phyloP scores from a whole-genome alignment of 2,329 filamentous ascomycete species.

The Torrubiellomyces zombiae region DNA sequence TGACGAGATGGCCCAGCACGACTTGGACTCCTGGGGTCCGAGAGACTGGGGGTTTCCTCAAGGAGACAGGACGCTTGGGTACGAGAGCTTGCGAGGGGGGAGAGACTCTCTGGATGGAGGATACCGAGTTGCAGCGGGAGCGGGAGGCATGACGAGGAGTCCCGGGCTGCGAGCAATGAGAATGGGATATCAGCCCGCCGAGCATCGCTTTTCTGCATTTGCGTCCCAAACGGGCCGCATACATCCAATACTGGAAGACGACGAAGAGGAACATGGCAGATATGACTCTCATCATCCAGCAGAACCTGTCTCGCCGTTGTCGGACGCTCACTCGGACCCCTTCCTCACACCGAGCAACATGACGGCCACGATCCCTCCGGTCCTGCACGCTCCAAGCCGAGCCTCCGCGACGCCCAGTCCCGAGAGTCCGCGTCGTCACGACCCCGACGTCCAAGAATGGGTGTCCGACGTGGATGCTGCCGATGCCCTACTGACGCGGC shows the following conservation, averaged over 20 bases:
- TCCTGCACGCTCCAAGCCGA: constrained; percentile 14
- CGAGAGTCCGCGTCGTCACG: constrained; percentile 18
- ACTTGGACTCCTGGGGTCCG: constrained; percentile 4
- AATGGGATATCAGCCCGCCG: constrained; percentile 16
- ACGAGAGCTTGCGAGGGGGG: constrained; percentile 28
- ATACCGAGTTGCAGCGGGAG: too few relatives aligned
- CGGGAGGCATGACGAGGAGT: constrained; percentile 16
- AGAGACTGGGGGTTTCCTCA: neutral
- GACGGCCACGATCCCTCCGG: constrained; percentile 7
- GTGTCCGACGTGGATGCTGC: constrained; percentile 38
- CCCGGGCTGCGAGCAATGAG: constrained; percentile 13
- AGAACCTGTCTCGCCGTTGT: constrained; percentile 15
- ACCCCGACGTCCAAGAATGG: constrained; percentile 42
- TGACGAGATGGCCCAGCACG: constrained; percentile 30
- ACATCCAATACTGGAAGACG: constrained; percentile 42
- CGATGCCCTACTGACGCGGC: constrained; percentile 31
- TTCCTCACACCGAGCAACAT: constrained; percentile 32
- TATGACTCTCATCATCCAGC: constrained; percentile 1
- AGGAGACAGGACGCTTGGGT: constrained; percentile 25
- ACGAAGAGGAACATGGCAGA: constrained; percentile 30
- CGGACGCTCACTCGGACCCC: constrained; percentile 26
- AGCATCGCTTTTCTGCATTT: constrained; percentile 12
- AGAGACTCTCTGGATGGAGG: constrained; percentile 1
- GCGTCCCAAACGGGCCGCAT: constrained; percentile 23
- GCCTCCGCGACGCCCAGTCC: constrained; percentile 22